Conservation (phyloP, 306 rosid species). For the Senna siamea region DNA sequence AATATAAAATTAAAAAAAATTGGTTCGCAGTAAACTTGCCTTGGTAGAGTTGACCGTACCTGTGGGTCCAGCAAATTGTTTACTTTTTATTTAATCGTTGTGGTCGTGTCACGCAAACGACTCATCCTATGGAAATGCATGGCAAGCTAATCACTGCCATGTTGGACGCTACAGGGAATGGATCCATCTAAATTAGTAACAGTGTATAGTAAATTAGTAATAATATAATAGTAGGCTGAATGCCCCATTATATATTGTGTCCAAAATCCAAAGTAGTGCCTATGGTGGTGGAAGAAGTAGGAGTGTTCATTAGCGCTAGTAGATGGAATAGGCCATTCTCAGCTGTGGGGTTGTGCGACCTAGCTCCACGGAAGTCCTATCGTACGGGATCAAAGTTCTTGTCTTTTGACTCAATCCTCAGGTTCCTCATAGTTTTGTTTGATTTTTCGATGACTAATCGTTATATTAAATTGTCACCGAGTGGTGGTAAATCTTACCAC, state of each 20-base stretch:
- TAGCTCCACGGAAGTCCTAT: background rate
- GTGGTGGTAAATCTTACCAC: background rate
- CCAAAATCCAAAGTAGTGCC: background rate
- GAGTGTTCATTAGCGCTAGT: background rate
- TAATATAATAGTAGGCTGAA: too few species aligned
- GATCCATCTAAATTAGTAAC: too few species aligned
- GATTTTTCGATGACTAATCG: background rate
- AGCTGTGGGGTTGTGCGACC: background rate
- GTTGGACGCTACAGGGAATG: too few species aligned
- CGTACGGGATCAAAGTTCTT: background rate
- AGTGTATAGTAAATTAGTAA: too few species aligned
- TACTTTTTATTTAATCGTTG: too few species aligned
- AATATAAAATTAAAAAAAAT: too few species aligned
- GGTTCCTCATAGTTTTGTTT: conserved; percentile 33
- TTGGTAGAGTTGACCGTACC: too few species aligned
- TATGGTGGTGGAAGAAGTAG: conserved; percentile 20
- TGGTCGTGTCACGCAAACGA: too few species aligned
- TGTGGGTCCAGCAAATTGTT: too few species aligned
- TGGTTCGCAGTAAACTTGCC: too few species aligned
- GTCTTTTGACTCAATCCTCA: background rate
- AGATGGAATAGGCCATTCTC: background rate
- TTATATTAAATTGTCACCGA: background rate
- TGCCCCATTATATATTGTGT: background rate
- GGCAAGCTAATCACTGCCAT: too few species aligned
- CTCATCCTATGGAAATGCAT: too few species aligned